Base-by-base conservation (phyloP, 2,329 filamentous ascomycete genomes). In the Xylariaceae sp. region DNA sequence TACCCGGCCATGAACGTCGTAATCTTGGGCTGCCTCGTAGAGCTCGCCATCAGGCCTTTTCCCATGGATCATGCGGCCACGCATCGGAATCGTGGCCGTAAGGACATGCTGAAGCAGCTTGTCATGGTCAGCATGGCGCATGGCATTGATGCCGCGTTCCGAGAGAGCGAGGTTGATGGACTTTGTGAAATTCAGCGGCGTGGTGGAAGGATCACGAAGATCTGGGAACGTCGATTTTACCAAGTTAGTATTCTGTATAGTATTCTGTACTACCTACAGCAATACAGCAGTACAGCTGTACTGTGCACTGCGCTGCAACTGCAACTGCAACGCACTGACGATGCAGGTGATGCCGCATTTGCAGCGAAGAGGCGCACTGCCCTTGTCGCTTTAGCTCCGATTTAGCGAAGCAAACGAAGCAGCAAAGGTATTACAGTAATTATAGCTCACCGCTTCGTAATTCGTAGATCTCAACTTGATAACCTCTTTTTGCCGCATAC, bases 111-210 rank as follows among this genome's bases (percentile, higher is more conserved):
- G 73, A 21, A 95, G 68, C 24, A 97, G 73, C 3, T 71, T 73
- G 3, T 77, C 66, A 21, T 81, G 74, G 17, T 78, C 76, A 2
- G 85, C 78, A 52, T 85, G 70, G 36, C 77, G 76, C 65, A 98
- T 82, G 15, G 90, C 86, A 61, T 92, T 85, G 60, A 97, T 89
- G 21, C 92, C 92, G 42, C 92, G 81, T 60, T 97, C 89, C 0
- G 92, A 97, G 1, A 98, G 71, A 15, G 92, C 90, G 39, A 98
- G 68, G 59, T 98, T 98, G 69, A 98, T 98, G n/a, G 92, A 97
- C 62, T 88, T 94, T 44, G 89, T 94, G 59, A 96, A 96, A 64
- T 96, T 96, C 45, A 97, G 72, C 3, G 90, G 89, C 19, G 81
- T 80, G 1, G 86, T 95, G 2, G 78, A 75, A 2, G 85, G 81